Conservation (phyloP, 2,329 filamentous ascomycete species). For the Aspergillus hiratsukae region DNA sequence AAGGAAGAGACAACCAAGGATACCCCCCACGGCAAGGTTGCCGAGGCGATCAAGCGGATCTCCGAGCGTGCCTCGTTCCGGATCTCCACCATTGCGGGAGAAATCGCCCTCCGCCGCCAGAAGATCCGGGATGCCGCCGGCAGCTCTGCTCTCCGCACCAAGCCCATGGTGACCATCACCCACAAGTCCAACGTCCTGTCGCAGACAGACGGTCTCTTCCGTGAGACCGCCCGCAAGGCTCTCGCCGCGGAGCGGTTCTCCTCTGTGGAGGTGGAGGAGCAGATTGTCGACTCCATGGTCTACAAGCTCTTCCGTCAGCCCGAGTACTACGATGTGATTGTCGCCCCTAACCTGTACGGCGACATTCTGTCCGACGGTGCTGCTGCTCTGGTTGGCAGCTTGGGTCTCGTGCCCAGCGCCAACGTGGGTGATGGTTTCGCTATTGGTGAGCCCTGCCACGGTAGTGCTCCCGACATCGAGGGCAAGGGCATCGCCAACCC, state of each 20-base stretch:
- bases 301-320: conserved; percentile 99
- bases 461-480: conserved; percentile 91
- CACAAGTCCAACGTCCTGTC: conserved; percentile 98
- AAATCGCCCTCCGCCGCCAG: conserved; percentile 85
- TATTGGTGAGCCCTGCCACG: conserved; percentile 97
- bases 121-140: conserved; percentile 62
- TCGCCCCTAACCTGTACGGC: conserved; percentile 95
- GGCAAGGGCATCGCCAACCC: conserved; percentile 92
- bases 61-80: conserved; percentile 76
- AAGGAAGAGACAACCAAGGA: conserved; percentile 89
- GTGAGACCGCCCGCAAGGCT: conserved; percentile 69
- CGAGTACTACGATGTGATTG: conserved; percentile 92
- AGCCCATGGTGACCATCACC: conserved; percentile 85
- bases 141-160: conserved; percentile 51
- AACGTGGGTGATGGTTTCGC: conserved; percentile 94
- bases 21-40: conserved; percentile 70
- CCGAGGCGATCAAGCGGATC: conserved; percentile 97
- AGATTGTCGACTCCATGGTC: conserved; percentile 99
- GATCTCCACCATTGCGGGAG: conserved; percentile 89
- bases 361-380: conserved; percentile 95
- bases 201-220: conserved; percentile 95
- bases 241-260: conserved; percentile 64
- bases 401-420: conserved; percentile 89
- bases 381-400: conserved; percentile 83
- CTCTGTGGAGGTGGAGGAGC: conserved; percentile 74